Conservation (phyloP, 345 rosid species). For the Eucalyptus curtisii region DNA sequence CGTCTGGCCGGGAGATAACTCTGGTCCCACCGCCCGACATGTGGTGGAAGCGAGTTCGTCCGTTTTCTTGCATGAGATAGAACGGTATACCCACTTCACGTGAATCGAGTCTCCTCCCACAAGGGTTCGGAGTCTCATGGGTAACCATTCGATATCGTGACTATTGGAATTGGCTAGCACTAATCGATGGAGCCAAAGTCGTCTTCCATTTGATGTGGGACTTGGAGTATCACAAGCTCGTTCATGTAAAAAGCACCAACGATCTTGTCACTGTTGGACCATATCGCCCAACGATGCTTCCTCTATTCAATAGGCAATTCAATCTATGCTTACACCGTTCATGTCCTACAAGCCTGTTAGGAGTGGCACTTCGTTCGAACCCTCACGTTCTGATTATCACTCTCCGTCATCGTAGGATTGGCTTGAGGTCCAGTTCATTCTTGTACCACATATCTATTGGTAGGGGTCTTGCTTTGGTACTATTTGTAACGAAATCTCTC, state of each 20-base stretch:
- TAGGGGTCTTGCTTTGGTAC: neutral
- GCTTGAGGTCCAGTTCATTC: neutral
- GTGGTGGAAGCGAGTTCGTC: neutral
- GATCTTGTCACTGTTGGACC: neutral
- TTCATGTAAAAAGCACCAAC: neutral
- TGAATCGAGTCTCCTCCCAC: neutral
- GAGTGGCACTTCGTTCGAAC: neutral
- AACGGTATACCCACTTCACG: neutral
- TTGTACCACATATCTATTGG: neutral
- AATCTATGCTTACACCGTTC: neutral
- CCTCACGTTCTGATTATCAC: neutral
- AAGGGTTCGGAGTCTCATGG: neutral
- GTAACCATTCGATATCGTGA: neutral
- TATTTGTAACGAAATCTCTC: neutral
- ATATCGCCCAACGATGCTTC: neutral
- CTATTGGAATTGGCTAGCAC: neutral
- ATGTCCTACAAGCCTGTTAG: neutral
- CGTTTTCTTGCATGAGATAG: neutral
- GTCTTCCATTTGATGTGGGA: neutral
- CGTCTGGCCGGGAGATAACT: neutral
- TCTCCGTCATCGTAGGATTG: neutral
- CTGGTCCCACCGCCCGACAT: neutral
- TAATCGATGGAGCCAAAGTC: neutral
- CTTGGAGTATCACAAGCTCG: neutral
- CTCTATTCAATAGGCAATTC: neutral